phyloP scores from a whole-genome alignment of 768 basidiomycete genomes.

The Collybia sordida region DNA sequence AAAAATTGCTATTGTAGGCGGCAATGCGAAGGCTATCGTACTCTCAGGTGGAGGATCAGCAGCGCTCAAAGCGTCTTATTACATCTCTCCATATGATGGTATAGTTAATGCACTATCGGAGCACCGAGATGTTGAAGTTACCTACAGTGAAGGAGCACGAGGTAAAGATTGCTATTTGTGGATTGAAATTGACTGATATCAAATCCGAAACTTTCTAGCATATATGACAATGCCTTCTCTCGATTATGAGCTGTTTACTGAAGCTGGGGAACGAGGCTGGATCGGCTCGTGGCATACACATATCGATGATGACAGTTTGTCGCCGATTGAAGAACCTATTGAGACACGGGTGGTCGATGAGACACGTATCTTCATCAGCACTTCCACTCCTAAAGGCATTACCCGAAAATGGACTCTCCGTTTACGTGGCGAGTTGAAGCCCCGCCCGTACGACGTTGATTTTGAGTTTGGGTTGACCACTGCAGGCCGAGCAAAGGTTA shows the following conservation, averaged over 20 bases:
- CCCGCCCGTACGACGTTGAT: conserved; percentile 49
- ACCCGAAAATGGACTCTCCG: conserved; percentile 64
- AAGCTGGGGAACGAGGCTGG: conserved; percentile 67
- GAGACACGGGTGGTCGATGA: conserved; percentile 53
- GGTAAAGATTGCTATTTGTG: conserved; percentile 35
- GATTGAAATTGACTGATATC: neutral
- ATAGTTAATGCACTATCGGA: conserved; percentile 57
- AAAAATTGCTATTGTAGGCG: conserved; percentile 76
- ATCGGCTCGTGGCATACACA: conserved; percentile 61
- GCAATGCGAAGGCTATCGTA: conserved; percentile 62
- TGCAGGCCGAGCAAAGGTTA: conserved; percentile 68
- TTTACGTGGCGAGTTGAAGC: conserved; percentile 59
- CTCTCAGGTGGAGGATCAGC: conserved; percentile 76
- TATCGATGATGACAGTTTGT: conserved; percentile 56
- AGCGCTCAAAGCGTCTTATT: conserved; percentile 71
- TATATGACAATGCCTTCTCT: conserved; percentile 66
- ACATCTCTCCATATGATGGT: conserved; percentile 75
- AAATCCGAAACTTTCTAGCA: conserved; percentile 34
- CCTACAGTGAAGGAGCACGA: conserved; percentile 68
- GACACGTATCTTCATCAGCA: conserved; percentile 64
- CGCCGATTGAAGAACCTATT: conserved; percentile 38
- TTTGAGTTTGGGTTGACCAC: conserved; percentile 74
- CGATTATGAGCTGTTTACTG: conserved; percentile 63
- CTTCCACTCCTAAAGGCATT: conserved; percentile 52
- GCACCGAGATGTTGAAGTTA: conserved; percentile 48